Base-by-base conservation (phyloP, 768 basidiomycete species). In the Porpolomopsis calyptriformis region DNA sequence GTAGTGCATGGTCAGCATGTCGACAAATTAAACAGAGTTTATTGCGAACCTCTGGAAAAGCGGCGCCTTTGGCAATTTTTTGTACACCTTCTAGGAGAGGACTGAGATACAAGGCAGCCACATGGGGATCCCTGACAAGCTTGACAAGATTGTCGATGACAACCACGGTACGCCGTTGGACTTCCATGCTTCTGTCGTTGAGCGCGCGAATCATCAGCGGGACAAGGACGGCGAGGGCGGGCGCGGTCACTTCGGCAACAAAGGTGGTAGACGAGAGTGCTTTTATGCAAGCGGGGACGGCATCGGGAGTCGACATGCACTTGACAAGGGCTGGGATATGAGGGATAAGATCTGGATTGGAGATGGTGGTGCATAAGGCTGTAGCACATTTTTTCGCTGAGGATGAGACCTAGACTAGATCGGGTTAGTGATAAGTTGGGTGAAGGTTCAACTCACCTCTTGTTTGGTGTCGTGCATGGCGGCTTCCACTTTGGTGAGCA, bases 381-480 rank as follows among this genome's bases (percentile, higher is more conserved):
- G 85, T 90, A 11, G 89, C 93, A 53, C 86, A 86, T 73, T 96
- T 96, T 54, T 78, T 68, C 27, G 93, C 93, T 25, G 87, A 82
- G 45, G 72, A 70, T 10, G 91, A 83, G 25, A 97, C 91, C 90
- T 91, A 47, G n/a, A 19, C 41, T 16, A 43, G 20, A 8, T 40
- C 23, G 40, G 41, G 23, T 54, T 49, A 11, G 38, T 34, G 6
- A 34, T 29, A 22, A n/a, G 33, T n/a, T 31, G 26, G 8, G 31
- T 33, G 12, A 42, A 25, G 27, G 39, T 14, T 43, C 18, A 27
- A 60, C 73, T 54, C 36, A 90, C 92, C 76, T 98, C 94, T 55
- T 77, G 65, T 64, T 98, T 98, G 48, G 94, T 97, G 65, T 98
- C 94, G 56, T 94, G 89, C 92, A 98, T 92, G 4, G 90, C 82